These are phyloP conservation scores for Trichoderma sp. DNA, from an alignment of 2,329 filamentous ascomycete species.

Conservation along the genomic window DNA sequence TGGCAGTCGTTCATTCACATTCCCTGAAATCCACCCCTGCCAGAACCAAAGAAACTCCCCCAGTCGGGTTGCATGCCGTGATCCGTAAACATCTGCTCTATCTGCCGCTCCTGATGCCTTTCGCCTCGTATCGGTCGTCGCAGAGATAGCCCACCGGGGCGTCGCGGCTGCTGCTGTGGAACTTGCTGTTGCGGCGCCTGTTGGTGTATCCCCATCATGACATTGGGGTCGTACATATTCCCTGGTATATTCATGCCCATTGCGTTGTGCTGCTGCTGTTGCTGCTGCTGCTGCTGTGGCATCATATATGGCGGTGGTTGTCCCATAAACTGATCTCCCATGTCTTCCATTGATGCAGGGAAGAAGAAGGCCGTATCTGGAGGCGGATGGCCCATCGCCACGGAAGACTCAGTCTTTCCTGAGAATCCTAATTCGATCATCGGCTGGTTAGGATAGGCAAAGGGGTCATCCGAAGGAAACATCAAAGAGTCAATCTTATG, in stretches of 20 bases:
- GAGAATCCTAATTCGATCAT: constrained; percentile 62
- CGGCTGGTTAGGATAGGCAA: constrained; percentile 78
- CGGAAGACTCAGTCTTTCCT: constrained; percentile 40
- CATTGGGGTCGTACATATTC: constrained; percentile 51
- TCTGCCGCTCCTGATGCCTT: constrained; percentile 45
- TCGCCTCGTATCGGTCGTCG: constrained; percentile 34
- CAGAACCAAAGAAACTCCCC: constrained; percentile 52
- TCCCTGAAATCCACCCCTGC: constrained; percentile 49
- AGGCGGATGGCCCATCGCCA: constrained; percentile 41
- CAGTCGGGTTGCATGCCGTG: constrained; percentile 52
- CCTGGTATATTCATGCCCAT: constrained; percentile 48
- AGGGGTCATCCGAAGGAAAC: constrained; percentile 78
- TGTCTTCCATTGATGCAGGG: constrained; percentile 61
- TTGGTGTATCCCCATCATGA: constrained; percentile 48
- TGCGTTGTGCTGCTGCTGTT: constrained; percentile 36
- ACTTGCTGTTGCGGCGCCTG: constrained; percentile 30
- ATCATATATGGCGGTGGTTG: constrained; percentile 73
- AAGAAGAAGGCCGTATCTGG: constrained; percentile 55
- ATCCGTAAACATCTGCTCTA: constrained; percentile 56
- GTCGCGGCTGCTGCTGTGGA: constrained; percentile 39
- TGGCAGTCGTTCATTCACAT: constrained; percentile 45
- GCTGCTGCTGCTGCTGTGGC: constrained; percentile 41
- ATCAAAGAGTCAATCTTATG: constrained; percentile 77
- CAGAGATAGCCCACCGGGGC: constrained; percentile 34
- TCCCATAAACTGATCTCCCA: constrained; percentile 74